phyloP scores from a whole-genome alignment of 208 protist genomes.

The Crithidia thermophila region DNA sequence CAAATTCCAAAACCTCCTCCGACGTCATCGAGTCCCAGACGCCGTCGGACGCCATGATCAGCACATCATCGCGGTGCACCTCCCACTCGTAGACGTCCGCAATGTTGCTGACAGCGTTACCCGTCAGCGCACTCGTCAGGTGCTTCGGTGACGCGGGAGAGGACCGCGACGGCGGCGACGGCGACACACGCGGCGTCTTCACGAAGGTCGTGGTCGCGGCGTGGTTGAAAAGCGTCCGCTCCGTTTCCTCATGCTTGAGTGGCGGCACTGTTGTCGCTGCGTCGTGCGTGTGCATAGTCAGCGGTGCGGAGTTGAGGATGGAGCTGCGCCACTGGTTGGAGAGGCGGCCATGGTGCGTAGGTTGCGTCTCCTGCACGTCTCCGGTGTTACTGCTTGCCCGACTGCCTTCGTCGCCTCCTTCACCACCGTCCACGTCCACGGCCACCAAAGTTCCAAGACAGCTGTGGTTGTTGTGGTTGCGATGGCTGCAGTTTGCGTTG shows the following conservation, averaged over 20 bases:
- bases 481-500: too few relatives aligned
- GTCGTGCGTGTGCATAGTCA: too few relatives aligned
- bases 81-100: slow-evolving; percentile 72
- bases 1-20: slow-evolving; percentile 59
- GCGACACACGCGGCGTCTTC: neutral
- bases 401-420: too few relatives aligned
- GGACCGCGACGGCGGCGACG: slow-evolving; percentile 2
- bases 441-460: neutral
- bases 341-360: too few relatives aligned
- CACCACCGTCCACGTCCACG: neutral
- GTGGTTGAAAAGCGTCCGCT: neutral
- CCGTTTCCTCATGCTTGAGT: too few relatives aligned
- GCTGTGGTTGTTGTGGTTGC: too few relatives aligned
- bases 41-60: slow-evolving; percentile 78
- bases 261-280: neutral
- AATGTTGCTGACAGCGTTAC: slow-evolving; percentile 74
- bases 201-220: neutral
- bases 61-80: slow-evolving; percentile 64
- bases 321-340: too few relatives aligned
- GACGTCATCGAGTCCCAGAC: slow-evolving; percentile 80
- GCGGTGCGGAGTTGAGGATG: too few relatives aligned
- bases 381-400: neutral
- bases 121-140: neutral
- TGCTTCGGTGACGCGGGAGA: slow-evolving; percentile 9
- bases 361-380: too few relatives aligned